phyloP scores from a whole-genome alignment of 1,284 basidiomycete genomes.

The Mixia osmundae region DNA sequence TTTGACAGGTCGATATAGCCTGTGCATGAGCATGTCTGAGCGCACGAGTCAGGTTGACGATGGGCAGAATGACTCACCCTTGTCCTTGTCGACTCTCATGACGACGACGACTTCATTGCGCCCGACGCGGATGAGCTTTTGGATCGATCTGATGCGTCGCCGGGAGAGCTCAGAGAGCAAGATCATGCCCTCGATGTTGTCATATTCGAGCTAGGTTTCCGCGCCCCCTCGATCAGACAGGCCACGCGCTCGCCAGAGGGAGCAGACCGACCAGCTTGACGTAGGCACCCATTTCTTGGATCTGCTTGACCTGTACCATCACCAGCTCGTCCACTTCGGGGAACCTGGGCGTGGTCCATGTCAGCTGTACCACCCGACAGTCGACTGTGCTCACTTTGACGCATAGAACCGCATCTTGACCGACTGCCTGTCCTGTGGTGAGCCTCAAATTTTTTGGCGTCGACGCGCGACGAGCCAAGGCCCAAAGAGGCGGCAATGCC shows the following conservation, averaged over 20 bases:
- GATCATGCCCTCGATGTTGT: conserved; percentile 99
- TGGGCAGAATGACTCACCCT: conserved; percentile 36
- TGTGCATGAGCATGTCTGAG: conserved; percentile 20
- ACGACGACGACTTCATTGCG: conserved; percentile 98
- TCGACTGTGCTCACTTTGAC: conserved; percentile 33
- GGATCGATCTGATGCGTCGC: conserved; percentile 88
- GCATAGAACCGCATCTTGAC: conserved; percentile 50
- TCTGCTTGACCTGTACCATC: conserved; percentile 97
- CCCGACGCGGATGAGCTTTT: conserved; percentile 92
- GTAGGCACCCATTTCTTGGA: conserved; percentile 98
- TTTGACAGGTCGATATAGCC: conserved; percentile 99
- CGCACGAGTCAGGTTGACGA: neutral
- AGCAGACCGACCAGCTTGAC: conserved; percentile 61
- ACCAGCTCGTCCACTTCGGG: conserved; percentile 75
- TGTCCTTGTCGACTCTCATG: conserved; percentile 94
- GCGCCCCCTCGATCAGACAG: neutral
- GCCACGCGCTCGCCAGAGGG: neutral
- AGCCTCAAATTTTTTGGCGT: too few relatives aligned
- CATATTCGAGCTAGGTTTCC: conserved; percentile 71
- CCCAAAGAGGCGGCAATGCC: too few relatives aligned
- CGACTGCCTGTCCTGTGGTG: neutral
- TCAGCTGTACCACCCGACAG: neutral
- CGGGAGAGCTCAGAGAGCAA: conserved; percentile 87
- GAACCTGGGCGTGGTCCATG: conserved; percentile 16
- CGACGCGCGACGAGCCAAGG: too few relatives aligned